Base-by-base conservation (phyloP, 768 basidiomycete species). In the Phaffia australis region DNA sequence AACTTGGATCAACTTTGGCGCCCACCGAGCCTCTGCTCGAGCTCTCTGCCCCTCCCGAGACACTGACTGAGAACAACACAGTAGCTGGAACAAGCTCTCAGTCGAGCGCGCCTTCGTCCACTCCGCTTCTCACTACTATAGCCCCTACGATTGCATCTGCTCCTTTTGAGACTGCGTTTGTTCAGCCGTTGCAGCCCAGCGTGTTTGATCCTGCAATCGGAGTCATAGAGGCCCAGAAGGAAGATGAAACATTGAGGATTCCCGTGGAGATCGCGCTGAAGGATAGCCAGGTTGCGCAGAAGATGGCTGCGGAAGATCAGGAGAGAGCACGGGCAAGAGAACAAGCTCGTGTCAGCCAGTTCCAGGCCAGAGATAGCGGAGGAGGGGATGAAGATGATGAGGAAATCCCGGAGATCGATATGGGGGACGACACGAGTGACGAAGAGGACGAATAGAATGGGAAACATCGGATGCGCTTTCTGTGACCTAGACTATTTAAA, bases 381-480 rank as follows among this genome's bases (percentile, higher is more conserved):
- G 3, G 75, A 75, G n/a, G 35, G 35, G 11, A 42, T 42, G 85
- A 87, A 46, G 68, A 68, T 56, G 71, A 73, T 55, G 85, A 85
- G 69, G 82, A 83, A 56, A 84, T 92, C 79, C 89, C 89, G 2
- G 72, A 79, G 15, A 89, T 92, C 48, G 82, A 89, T 73, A 78
- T 88, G 79, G 84, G 81, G 50, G 89, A 88, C 1, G 88, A 90
- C 75, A 87, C 87, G 4, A 61, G 60, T 21, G 60, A 61, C 3
- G 60, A 61, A 51, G 89, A 89, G 51, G 78, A 67, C 1, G 66
- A 67, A 15, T 50, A 63, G 16, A 35, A 54, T 1, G 50, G 42
- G 52, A 29, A 32, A 16, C 23, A 27, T 27, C 7, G 18, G 32
- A 8, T 3, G 19, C 7, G 23, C 11, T 42, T 42, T 11, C 11